Evolutionary conservation across 2,329 filamentous ascomycete genomes (phyloP).

Genomic region (Thelonectria olida): DNA sequence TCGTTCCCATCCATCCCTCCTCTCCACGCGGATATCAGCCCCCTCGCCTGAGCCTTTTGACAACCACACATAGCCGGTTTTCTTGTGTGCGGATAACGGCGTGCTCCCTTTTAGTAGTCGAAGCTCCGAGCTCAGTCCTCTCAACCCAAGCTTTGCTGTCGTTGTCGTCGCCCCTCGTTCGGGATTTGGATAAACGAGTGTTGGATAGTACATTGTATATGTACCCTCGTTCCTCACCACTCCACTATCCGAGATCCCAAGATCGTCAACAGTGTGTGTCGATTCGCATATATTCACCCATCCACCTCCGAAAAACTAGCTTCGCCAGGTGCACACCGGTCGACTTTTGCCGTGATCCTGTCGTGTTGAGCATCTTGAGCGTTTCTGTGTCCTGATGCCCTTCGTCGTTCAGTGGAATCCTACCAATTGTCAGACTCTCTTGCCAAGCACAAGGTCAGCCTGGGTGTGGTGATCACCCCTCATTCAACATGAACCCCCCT

Average conservation of each 20-base stretch:
- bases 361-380: background rate
- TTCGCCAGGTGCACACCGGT: background rate
- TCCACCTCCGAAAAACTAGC: background rate
- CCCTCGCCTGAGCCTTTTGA: background rate
- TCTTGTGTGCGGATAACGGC: background rate
- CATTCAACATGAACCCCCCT: slow-evolving; percentile 6
- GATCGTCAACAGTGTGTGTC: background rate
- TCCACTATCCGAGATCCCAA: background rate
- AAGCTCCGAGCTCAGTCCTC: background rate
- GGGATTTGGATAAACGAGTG: background rate
- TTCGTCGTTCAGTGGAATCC: background rate
- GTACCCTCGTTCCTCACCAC: background rate
- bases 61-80: background rate
- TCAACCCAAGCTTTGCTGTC: background rate
- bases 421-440: background rate
- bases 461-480: background rate
- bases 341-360: background rate
- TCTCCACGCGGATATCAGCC: background rate
- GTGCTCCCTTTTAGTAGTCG: background rate
- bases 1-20: background rate
- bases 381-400: background rate
- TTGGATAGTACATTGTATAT: background rate
- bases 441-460: background rate
- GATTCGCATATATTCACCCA: background rate
- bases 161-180: background rate